Conservation (phyloP, 1,139 yeast genomes). For the Debaryomyces udenii region DNA sequence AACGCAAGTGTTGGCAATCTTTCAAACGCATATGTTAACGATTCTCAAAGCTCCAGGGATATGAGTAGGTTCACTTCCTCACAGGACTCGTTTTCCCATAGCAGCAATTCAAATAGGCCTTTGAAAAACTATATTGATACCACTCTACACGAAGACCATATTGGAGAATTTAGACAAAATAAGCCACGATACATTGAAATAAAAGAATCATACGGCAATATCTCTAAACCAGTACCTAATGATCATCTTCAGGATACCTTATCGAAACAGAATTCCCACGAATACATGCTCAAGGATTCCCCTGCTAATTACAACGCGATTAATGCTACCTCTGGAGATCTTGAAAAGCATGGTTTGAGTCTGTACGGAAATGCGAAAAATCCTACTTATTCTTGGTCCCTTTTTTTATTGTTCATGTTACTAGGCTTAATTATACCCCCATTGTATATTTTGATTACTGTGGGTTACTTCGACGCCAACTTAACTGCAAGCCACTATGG, state of each 20-base stretch:
- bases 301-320: constrained; percentile 1
- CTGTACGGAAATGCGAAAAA: neutral
- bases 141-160: neutral
- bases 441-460: constrained; percentile 31
- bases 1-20: neutral
- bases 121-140: neutral
- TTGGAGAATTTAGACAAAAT: neutral
- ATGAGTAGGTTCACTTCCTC: neutral
- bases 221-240: constrained; percentile 4
- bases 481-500: constrained; percentile 16
- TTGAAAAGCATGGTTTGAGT: constrained; percentile 6
- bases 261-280: constrained; percentile 15
- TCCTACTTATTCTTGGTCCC: constrained; percentile 21
- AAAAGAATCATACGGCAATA: neutral
- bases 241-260: constrained; percentile 13
- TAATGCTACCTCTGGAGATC: constrained; percentile 1
- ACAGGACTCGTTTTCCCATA: neutral
- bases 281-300: constrained; percentile 14
- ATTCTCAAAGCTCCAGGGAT: neutral
- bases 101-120: neutral
- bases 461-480: constrained; percentile 39
- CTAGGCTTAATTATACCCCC: constrained; percentile 41
- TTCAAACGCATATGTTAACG: neutral
- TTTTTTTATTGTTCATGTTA: constrained; percentile 26
- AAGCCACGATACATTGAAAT: neutral